A percentile compares a stretch with the other conserved stretches of the same genome.
Conservation (phyloP, 164 flowering plant species). For the Chimonanthus salicifolius region DNA sequence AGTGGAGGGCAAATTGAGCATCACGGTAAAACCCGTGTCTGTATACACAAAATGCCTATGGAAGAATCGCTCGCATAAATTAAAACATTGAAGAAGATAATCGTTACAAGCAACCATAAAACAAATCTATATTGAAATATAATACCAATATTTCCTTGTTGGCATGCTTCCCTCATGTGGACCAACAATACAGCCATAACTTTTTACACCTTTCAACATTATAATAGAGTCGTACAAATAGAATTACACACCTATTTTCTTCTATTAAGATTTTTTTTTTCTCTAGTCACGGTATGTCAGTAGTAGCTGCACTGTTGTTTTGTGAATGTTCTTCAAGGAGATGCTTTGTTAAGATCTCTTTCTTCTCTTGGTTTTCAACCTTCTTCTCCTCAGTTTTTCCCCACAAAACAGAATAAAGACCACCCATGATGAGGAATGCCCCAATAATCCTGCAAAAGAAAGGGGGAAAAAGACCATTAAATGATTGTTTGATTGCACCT, state of each 20-base stretch:
- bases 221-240: not conserved
- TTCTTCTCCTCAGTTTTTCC: conserved; percentile 62
- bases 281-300: conserved; percentile 30
- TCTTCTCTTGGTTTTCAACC: conserved; percentile 26
- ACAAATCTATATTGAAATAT: not conserved
- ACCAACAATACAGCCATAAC: conserved; percentile 9
- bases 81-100: not conserved
- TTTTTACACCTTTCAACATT: not conserved
- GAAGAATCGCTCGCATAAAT: no score
- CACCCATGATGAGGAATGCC: conserved; percentile 51
- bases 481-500: not conserved
- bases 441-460: conserved; percentile 48
- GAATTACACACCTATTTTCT: not conserved
- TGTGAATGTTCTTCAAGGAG: conserved; percentile 29
- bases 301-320: conserved; percentile 9
- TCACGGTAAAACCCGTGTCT: no score
- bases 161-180: conserved; percentile 8
- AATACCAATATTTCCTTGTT: conserved; percentile 12
- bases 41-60: no score
- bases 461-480: not conserved
- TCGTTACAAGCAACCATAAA: conserved; percentile 3
- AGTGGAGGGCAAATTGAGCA: no score
- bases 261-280: not conserved
- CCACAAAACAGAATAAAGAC: conserved; percentile 70
- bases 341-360: conserved; percentile 32